Percentiles rank a stretch among this genome's conserved stretches.
phyloP scores from a whole-genome alignment of 2,329 filamentous ascomycete genomes.

The Plectosphaerella plurivora region DNA sequence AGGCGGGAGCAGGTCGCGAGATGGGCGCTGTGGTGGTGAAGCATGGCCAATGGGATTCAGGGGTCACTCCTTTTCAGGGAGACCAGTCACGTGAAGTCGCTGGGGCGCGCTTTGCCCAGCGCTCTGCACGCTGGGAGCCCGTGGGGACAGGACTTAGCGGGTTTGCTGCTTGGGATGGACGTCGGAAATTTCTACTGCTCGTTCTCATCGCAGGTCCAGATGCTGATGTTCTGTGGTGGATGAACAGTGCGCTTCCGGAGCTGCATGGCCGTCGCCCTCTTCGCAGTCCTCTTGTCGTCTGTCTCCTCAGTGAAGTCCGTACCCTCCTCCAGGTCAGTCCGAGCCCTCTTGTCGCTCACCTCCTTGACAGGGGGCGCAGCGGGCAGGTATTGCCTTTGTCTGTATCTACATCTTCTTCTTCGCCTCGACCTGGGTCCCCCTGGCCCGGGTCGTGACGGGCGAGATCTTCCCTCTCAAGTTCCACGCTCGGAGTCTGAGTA shows the following conservation, averaged over 20 bases:
- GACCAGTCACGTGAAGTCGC: no score
- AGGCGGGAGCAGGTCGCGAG: no score
- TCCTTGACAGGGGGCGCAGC: no score
- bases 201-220: no score
- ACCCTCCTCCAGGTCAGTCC: not conserved
- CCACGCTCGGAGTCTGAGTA: conserved; percentile 60
- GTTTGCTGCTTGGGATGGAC: no score
- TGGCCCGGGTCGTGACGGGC: conserved; percentile 50
- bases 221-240: not conserved
- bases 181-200: no score
- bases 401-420: conserved; percentile 75
- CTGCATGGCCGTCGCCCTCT: not conserved
- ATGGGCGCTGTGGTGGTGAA: not conserved
- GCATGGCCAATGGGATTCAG: not conserved
- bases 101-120: no score
- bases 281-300: not conserved
- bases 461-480: conserved; percentile 61
- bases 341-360: not conserved
- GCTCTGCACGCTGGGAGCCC: no score
- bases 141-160: no score
- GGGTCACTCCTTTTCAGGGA: not conserved
- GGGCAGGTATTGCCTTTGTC: conserved; percentile 53
- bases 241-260: not conserved
- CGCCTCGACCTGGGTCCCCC: conserved; percentile 61
- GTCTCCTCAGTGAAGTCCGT: not conserved